Conservation (phyloP, 1,284 basidiomycete genomes). For the Cryptococcus sp. region DNA sequence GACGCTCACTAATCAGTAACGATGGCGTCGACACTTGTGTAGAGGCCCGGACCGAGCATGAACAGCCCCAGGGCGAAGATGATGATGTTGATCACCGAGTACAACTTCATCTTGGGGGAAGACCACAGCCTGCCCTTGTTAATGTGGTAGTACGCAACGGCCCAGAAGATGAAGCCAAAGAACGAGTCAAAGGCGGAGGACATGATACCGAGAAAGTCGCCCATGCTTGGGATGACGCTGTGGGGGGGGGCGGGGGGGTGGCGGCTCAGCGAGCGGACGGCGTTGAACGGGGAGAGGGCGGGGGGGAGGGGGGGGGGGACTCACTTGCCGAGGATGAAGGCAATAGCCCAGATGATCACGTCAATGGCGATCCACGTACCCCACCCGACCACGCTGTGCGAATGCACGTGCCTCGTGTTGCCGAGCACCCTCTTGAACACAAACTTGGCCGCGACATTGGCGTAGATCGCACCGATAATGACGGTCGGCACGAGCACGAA, state of each 20-base stretch:
- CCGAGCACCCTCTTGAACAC: constrained; percentile 49
- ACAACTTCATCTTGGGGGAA: constrained; percentile 23
- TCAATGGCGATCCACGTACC: constrained; percentile 59
- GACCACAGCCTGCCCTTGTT: constrained; percentile 43
- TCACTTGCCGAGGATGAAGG: constrained; percentile 60
- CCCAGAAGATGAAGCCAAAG: constrained; percentile 52
- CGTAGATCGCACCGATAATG: constrained; percentile 47
- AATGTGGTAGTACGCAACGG: constrained; percentile 51
- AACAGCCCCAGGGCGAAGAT: constrained; percentile 50
- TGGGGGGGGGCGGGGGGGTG: no score
- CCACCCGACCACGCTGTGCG: constrained; percentile 62
- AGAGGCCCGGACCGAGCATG: constrained; percentile 54
- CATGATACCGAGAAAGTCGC: constrained; percentile 51
- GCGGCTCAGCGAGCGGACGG: not conserved
- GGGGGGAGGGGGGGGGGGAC: constrained; percentile 8
- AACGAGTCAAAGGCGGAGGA: constrained; percentile 39
- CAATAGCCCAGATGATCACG: constrained; percentile 58
- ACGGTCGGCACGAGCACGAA: constrained; percentile 46
- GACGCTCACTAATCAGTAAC: constrained; percentile 44
- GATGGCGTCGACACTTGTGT: constrained; percentile 53
- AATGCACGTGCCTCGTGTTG: constrained; percentile 55
- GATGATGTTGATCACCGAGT: constrained; percentile 47
- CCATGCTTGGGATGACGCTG: constrained; percentile 26
- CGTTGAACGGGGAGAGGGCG: not conserved
- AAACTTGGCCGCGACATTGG: constrained; percentile 43